These are phyloP conservation scores for Meripilus lineatus DNA, from an alignment of 1,284 basidiomycete species.

Conservation along the genomic window DNA sequence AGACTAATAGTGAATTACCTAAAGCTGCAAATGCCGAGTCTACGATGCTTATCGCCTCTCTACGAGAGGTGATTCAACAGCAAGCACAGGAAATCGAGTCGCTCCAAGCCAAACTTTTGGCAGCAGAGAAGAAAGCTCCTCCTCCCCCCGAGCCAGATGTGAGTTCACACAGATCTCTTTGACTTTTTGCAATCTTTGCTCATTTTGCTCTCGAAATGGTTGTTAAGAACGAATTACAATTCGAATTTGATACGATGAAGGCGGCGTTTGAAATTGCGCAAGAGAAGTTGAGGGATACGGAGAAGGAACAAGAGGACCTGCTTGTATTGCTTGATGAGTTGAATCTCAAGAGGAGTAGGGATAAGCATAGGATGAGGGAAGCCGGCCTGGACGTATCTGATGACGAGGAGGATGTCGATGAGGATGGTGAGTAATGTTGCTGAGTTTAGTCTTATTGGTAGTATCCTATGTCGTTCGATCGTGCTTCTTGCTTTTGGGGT, in stretches of 20 bases:
- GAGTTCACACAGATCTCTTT: no score
- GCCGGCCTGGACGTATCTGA: conserved; percentile 86
- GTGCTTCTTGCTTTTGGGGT: no score
- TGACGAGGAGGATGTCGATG: conserved; percentile 71
- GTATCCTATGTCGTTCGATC: background rate
- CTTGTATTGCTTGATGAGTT: conserved; percentile 93
- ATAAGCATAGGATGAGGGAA: conserved; percentile 74
- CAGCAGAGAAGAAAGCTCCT: no score
- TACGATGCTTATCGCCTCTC: conserved; percentile 72
- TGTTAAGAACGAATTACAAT: conserved; percentile 17
- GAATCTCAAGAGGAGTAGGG: conserved; percentile 75
- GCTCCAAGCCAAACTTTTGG: conserved; percentile 52
- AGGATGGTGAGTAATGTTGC: conserved; percentile 8
- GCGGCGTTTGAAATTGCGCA: conserved; percentile 51
- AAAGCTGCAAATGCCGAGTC: conserved; percentile 72
- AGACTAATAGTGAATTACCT: no score
- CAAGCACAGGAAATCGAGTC: conserved; percentile 76
- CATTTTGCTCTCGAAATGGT: background rate
- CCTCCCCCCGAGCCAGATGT: conserved; percentile 23
- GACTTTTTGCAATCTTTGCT: no score
- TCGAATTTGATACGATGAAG: conserved; percentile 41
- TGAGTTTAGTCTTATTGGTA: background rate
- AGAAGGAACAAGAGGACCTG: conserved; percentile 94
- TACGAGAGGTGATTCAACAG: conserved; percentile 75
- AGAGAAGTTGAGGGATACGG: conserved; percentile 69